These are phyloP conservation scores for Telopea speciosissima DNA, from an alignment of 177 flowering plant species.

Conservation along the genomic window DNA sequence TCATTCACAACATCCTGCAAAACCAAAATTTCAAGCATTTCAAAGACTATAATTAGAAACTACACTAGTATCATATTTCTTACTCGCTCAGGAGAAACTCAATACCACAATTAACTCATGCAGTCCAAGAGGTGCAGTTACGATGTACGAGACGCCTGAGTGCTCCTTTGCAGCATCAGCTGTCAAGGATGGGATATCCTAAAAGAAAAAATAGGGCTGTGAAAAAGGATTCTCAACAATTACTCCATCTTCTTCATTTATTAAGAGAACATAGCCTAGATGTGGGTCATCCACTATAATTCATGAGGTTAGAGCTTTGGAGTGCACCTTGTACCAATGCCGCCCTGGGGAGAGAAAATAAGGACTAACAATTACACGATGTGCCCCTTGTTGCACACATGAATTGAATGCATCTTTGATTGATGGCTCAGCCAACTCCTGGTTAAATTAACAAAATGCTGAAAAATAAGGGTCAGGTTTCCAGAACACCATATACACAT, in stretches of 20 bases:
- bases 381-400: slow-evolving; percentile 79
- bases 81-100: not conserved
- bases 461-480: not conserved
- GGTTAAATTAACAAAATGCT: slow-evolving; percentile 4
- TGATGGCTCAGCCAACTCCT: slow-evolving; percentile 94
- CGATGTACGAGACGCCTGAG: slow-evolving; percentile 59
- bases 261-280: not conserved
- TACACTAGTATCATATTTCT: not conserved
- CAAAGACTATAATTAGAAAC: not conserved
- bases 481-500: not conserved
- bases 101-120: slow-evolving; percentile 80
- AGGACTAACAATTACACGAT: slow-evolving; percentile 27
- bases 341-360: slow-evolving; percentile 41
- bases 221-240: not conserved
- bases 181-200: slow-evolving; percentile 91
- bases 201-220: slow-evolving; percentile 6
- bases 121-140: slow-evolving; percentile 91
- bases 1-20: slow-evolving; percentile 87
- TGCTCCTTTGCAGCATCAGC: slow-evolving; percentile 92
- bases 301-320: not conserved
- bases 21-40: slow-evolving; percentile 2
- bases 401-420: slow-evolving; percentile 64
- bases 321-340: slow-evolving; percentile 30
- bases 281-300: not conserved
- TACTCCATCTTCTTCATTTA: not conserved